Base-by-base conservation (phyloP, 2,329 filamentous ascomycete species). In the Tolypocladium nubicola region DNA sequence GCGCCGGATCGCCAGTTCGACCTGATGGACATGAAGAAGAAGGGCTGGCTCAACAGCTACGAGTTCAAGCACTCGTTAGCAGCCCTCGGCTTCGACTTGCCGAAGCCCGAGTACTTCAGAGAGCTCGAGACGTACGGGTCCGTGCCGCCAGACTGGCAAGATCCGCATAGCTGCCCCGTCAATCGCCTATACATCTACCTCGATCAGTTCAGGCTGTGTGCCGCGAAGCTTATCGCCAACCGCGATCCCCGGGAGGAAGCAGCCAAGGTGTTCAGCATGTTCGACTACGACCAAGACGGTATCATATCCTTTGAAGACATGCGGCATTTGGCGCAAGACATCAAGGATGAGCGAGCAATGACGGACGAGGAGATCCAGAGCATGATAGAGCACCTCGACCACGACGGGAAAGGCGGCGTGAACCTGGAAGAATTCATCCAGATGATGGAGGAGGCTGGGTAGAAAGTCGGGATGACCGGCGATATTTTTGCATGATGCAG, bases 331-430 rank as follows among this genome's bases (percentile, higher is more conserved):
- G 91, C 93, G 58, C 83, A 90, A 66, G 94, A 97, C 71, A 78
- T 99, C 62, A 94, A 94, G 9, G 93, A 97, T 72, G 74, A 75
- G 57, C 71, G 73, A 49, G 90, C 89, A 14, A 79, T 99, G 64
- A 90, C 94, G 64, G 93, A 99, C 68, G 89, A 95, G 66, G 94
- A 99, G 71, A 79, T 99, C 60, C 80, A 84, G 64, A 91, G 91
- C 62, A 99, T 99, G 94, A 94, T 99, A 75, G 91, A 97, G 68
- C 93, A 97, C 73, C 95, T 97, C 76, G 94, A 99, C 75, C 80
- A 97, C 62, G 89, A 96, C 68, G 93, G 90, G 1, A 95, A 96
- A 65, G 92, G 92, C 13, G 91, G 82, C 57, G 85, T 88, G 9
- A 84, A 82, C 61, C 77, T 83, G 63, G 85, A 88, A 58, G 85